phyloP scores from a whole-genome alignment of 495 filamentous ascomycete species.

The Aspergillus cristatus region DNA sequence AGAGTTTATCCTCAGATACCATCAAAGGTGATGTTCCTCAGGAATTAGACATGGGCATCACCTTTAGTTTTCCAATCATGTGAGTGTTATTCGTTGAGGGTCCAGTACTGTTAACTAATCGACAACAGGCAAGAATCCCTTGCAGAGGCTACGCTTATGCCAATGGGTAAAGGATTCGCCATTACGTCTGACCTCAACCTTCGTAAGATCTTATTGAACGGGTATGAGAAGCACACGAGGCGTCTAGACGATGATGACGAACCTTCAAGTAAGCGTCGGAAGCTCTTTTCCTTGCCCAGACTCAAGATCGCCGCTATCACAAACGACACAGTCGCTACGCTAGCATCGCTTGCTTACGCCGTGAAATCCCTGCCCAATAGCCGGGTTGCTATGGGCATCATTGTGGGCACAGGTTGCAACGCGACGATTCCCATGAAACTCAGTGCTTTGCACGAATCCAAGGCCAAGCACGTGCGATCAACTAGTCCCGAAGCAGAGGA shows the following conservation, averaged over 20 bases:
- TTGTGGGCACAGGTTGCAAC: constrained; percentile 77
- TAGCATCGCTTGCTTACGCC: constrained; percentile 65
- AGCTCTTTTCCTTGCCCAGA: constrained; percentile 47
- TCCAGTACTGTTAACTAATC: constrained; percentile 11
- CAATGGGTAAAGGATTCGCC: constrained; percentile 83
- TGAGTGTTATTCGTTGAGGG: constrained; percentile 24
- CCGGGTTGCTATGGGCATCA: constrained; percentile 68
- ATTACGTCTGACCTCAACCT: constrained; percentile 66
- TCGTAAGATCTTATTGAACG: constrained; percentile 54
- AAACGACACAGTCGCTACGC: constrained; percentile 73
- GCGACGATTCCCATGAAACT: constrained; percentile 68
- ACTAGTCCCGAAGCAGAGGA: constrained; percentile 40
- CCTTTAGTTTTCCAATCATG: constrained; percentile 83
- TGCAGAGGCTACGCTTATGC: constrained; percentile 68
- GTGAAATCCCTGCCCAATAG: constrained; percentile 56
- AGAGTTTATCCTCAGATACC: constrained; percentile 36
- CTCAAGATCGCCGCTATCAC: constrained; percentile 68
- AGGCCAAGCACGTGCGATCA: constrained; percentile 36
- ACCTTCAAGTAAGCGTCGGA: constrained; percentile 36
- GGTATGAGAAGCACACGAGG: constrained; percentile 54
- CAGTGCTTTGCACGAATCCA: constrained; percentile 52
- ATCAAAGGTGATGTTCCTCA: constrained; percentile 36
- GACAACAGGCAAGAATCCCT: constrained; percentile 58
- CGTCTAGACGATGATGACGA: constrained; percentile 36
- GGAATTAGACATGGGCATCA: constrained; percentile 67